These are phyloP conservation scores for Aspergillus cejpii DNA, from an alignment of 2,329 filamentous ascomycete species.

Conservation along the genomic window DNA sequence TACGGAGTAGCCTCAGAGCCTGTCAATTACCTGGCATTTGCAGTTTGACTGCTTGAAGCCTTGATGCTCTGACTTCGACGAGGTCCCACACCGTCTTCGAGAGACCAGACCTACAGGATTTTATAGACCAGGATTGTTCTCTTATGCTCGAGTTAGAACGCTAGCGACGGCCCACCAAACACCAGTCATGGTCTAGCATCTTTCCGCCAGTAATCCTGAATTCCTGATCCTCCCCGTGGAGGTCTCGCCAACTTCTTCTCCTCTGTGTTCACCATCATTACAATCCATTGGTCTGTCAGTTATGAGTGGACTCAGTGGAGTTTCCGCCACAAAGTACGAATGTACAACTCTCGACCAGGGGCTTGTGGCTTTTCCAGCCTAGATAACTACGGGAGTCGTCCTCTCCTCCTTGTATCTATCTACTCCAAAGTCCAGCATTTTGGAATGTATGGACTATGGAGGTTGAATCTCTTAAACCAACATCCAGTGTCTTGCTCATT, in stretches of 20 bases:
- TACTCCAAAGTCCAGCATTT: background rate
- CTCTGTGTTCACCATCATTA: slow-evolving; percentile 8
- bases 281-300: slow-evolving; percentile 15
- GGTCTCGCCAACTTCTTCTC: slow-evolving; percentile 16
- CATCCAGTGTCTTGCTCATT: slow-evolving; percentile 15
- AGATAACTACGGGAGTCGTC: too few relatives aligned
- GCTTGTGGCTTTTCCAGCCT: background rate
- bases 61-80: too few relatives aligned
- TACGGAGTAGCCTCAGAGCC: background rate
- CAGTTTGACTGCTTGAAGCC: background rate
- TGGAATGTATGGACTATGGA: too few relatives aligned
- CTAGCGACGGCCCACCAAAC: slow-evolving; percentile 16
- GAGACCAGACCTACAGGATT: slow-evolving; percentile 1
- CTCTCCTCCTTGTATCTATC: too few relatives aligned
- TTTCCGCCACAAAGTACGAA: slow-evolving; percentile 21
- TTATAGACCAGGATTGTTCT: slow-evolving; percentile 6
- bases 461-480: slow-evolving; percentile 19
- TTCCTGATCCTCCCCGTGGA: slow-evolving; percentile 16
- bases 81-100: slow-evolving; percentile 6
- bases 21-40: background rate
- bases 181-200: slow-evolving; percentile 12
- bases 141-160: slow-evolving; percentile 13
- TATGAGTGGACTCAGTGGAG: slow-evolving; percentile 13
- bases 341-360: slow-evolving; percentile 18
- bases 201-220: slow-evolving; percentile 17